phyloP scores from a whole-genome alignment of 1,284 basidiomycete species.

The Trametes sp. region DNA sequence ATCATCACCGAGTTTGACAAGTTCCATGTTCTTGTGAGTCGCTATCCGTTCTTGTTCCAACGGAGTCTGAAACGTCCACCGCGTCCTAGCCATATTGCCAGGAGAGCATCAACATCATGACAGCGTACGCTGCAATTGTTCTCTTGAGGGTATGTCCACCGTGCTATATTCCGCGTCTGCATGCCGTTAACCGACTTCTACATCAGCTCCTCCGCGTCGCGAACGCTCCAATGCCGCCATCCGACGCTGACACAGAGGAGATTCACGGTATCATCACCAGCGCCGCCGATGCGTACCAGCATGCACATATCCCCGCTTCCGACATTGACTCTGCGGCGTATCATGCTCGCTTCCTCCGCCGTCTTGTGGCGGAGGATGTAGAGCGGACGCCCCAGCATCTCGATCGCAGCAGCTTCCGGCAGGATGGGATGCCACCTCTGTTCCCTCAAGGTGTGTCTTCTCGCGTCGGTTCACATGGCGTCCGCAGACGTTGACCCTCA shows the following conservation, averaged over 20 bases:
- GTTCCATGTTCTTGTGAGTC: conserved; percentile 76
- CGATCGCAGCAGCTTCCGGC: conserved; percentile 18
- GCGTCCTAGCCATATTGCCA: conserved; percentile 84
- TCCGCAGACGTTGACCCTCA: background rate
- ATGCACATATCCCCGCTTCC: conserved; percentile 65
- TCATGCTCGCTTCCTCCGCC: conserved; percentile 79
- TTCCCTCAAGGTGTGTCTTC: conserved; percentile 20
- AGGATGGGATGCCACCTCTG: conserved; percentile 21
- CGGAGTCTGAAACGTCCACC: conserved; percentile 8
- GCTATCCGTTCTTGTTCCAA: background rate
- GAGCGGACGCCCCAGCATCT: conserved; percentile 55
- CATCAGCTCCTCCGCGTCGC: conserved; percentile 69
- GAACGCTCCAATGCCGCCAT: conserved; percentile 58
- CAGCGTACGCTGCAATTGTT: conserved; percentile 82
- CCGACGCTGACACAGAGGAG: conserved; percentile 62
- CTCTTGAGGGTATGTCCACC: conserved; percentile 62
- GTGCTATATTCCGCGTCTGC: background rate
- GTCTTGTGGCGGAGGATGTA: conserved; percentile 69
- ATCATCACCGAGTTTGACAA: conserved; percentile 78
- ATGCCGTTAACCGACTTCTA: background rate
- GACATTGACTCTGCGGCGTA: conserved; percentile 65
- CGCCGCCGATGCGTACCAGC: conserved; percentile 78
- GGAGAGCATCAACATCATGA: conserved; percentile 84
- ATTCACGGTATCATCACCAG: conserved; percentile 69
- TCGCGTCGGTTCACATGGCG: background rate